phyloP scores from a whole-genome alignment of 805 yeast genomes.

The Spencermartinsiella europaea region DNA sequence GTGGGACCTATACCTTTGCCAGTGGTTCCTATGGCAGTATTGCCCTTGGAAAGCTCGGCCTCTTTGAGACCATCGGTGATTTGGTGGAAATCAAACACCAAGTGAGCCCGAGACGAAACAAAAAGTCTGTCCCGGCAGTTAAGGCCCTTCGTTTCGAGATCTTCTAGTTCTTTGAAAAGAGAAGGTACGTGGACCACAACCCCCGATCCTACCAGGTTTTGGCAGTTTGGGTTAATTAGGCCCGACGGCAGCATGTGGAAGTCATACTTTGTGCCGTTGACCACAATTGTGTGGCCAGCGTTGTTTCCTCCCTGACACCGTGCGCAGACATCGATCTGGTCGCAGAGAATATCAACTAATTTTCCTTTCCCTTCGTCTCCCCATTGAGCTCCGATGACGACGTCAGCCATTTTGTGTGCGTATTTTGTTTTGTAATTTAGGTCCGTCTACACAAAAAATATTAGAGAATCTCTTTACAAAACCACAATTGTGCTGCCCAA shows the following conservation, averaged over 20 bases:
- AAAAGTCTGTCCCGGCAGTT: conserved; percentile 71
- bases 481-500: too few species aligned
- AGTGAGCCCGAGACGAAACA: conserved; percentile 88
- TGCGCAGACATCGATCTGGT: conserved; percentile 92
- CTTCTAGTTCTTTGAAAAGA: conserved; percentile 78
- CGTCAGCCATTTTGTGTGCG: conserved; percentile 74
- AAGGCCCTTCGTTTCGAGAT: conserved; percentile 77
- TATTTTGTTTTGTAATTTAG: too few species aligned
- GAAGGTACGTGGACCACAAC: conserved; percentile 95
- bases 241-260: conserved; percentile 99
- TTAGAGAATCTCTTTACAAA: too few species aligned
- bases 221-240: conserved; percentile 88
- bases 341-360: conserved; percentile 91
- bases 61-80: conserved; percentile 93
- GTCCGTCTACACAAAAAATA: too few species aligned
- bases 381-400: conserved; percentile 98
- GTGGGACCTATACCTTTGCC: conserved; percentile 99
- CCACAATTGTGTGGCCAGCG: conserved; percentile 99
- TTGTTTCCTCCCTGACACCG: conserved; percentile 97
- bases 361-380: conserved; percentile 99
- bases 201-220: conserved; percentile 89
- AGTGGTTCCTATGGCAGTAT: conserved; percentile 92
- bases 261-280: conserved; percentile 80
- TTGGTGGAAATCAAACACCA: conserved; percentile 98
- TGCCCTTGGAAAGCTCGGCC: conserved; percentile 73